These are phyloP conservation scores for Isatis tinctoria DNA, from an alignment of 345 rosid species.

Conservation along the genomic window DNA sequence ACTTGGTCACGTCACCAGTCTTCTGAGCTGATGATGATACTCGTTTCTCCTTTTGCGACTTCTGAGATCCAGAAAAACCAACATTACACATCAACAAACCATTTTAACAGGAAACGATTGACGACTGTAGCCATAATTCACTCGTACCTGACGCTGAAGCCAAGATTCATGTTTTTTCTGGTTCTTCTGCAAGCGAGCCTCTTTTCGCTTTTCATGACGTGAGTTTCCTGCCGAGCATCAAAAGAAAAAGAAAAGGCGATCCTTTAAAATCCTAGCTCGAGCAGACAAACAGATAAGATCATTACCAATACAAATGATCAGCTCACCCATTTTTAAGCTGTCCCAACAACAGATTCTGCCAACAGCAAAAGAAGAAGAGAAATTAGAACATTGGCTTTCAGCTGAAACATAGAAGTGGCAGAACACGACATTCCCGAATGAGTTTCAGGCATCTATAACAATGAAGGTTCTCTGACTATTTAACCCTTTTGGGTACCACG, in stretches of 20 bases:
- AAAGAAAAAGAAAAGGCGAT: background rate
- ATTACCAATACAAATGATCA: background rate
- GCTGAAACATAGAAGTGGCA: background rate
- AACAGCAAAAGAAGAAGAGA: background rate
- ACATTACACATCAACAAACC: background rate
- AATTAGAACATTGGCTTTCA: background rate
- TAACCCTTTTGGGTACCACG: background rate
- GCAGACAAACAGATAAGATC: background rate
- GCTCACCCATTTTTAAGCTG: slow-evolving; percentile 17
- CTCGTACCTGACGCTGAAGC: slow-evolving; percentile 56
- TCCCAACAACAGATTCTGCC: background rate
- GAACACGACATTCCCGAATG: background rate
- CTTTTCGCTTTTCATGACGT: slow-evolving; percentile 62
- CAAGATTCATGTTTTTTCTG: slow-evolving; percentile 51
- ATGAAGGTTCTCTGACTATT: background rate
- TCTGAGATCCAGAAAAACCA: slow-evolving; percentile 31
- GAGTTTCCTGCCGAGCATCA: slow-evolving; percentile 34
- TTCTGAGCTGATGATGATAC: background rate
- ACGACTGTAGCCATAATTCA: background rate
- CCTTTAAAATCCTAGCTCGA: background rate
- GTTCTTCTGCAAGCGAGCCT: slow-evolving; percentile 47
- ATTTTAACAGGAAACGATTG: background rate
- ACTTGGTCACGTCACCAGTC: slow-evolving; percentile 10
- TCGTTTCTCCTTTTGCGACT: slow-evolving; percentile 40
- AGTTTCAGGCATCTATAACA: background rate